Evolutionary conservation across 345 rosid genomes (phyloP), one percentile per base, ranked within the genome.

Genomic region (Limnanthes douglasii): DNA sequence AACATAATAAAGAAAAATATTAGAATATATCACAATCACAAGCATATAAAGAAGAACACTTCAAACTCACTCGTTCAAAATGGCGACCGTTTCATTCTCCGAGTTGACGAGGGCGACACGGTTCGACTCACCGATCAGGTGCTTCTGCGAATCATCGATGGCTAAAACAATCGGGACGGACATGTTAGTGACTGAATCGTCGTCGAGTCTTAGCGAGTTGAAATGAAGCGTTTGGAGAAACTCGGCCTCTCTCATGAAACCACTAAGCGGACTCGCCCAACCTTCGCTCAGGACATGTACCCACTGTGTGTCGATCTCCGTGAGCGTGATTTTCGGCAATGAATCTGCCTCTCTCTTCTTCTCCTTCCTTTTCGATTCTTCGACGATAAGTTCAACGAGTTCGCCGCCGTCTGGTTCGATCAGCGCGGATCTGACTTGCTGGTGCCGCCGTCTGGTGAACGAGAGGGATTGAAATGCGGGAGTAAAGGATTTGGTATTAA

Each of bases 201-300:
- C 77, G 8, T 67, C 73, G 10, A 73, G 62, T 20, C 94, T 94
- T 72, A 86, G 74, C 43, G 82, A 69, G 67, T 82, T 82, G 54
- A 82, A 86, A 78, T 82, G 94, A 82, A 86, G 94, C 46, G 97
- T 78, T 86, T 86, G 97, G 93, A 86, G 97, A 94, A 86, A 82
- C 97, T 86, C 85, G 51, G 92, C 63, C 50, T 82, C 78, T 60
- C 78, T 67, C 97, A 86, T 86, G 85, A 82, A 86, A 1, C 97
- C 97, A 2, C 41, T 21, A 13, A 82, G 77, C 0, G 97, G 97
- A 28, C 97, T 86, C 11, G 94, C 94, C 97, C 97, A 86, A 8
- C 97, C 97, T 59, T 86, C 97, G 60, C 93, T 75, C 31, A 86
- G 62, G 32, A 86, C 97, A 51, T 86, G 94, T 34, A 78, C 78